Base-by-base conservation (phyloP, 2,329 filamentous ascomycete species). In the Pseudogymnoascus sp. region DNA sequence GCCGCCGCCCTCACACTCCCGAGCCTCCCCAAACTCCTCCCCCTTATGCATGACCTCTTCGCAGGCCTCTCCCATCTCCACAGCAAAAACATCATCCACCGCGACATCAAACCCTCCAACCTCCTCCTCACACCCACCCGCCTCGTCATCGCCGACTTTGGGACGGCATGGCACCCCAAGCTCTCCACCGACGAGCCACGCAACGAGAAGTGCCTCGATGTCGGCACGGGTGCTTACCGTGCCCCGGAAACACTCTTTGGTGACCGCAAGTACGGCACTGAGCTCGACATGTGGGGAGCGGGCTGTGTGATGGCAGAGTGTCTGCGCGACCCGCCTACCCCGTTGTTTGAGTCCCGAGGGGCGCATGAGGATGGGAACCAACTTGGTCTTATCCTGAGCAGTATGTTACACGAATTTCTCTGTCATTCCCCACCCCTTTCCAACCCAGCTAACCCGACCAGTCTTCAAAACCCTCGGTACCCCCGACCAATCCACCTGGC, bases 381-480 rank as follows among this genome's bases (percentile, higher is more conserved):
- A 74, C 79, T 99, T 39, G 89, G 90, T 0, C 79, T 99, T 59
- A 93, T 99, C 62, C 81, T 92, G 60, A 52, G 45, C 45, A 52
- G 45, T 52, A 52, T 52, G 27, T 52, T 52, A 21, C 13, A 1
- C 18, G 13, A 12, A 25, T 42, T 29, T 29, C 27, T 31, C 13
- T 21, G 1, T 27, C 27, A 29, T n/a, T 15, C 5, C 42, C 4
- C 6, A 9, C 27, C 45, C 45, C 25, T 52, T 52, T 52, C 7
- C 13, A 15, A 31, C 27, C 45, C 13, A 31, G 45, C 45, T 52
- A 52, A 52, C 45, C 8, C 25, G 8, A 31, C 96, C 91, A 70
- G 93, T 97, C 36, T 97, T 99, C 76, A 87, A 89, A 74, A 95
- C 88, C 0, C 74, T 99, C 5, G 95, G 95, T 1, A 97, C 92